Base-by-base conservation (phyloP, 2,329 filamentous ascomycete species). In the Microdochium nivale region DNA sequence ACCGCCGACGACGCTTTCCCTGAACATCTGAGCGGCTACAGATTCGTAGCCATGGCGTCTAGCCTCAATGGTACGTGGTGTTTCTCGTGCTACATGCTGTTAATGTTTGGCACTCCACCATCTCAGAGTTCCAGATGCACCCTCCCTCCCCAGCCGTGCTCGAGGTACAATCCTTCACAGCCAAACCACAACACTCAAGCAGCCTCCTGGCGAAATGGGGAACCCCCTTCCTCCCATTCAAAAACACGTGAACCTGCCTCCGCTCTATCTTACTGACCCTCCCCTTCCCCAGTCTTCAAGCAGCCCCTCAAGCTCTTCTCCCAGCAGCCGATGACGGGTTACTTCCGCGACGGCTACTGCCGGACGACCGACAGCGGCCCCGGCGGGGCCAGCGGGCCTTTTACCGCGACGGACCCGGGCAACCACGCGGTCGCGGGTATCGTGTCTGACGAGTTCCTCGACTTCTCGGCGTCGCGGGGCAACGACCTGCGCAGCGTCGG, bases 271-370 rank as follows among this genome's bases (percentile, higher is more conserved):
- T 44, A 7, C 40, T 24, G 9, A 16, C 21, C 40, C 21, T 19
- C 13, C 9, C 19, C 46, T 3, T 7, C 7, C 13, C 21, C 58
- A 79, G 79, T 83, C 40, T 75, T 82, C 67, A 75, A 76, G 46
- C 74, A 79, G 52, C 80, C 79, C n/a, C 73, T 84, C 14, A 65
- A 74, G 25, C 67, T 78, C 30, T 80, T 83, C 68, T 79, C 75
- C 33, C 77, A 76, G 51, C 70, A 73, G 48, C 81, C 81, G 9
- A 70, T 79, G 60, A 84, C 81, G 1, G 81, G 81, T 50, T 84
- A 76, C 69, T 75, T 79, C 57, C 76, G 80, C 48, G 80, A 79
- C 53, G 81, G 81, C 21, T 84, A 81, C 65, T 84, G 81, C 67
- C 64, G 68, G 40, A 70, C 77, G 3, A 78, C 76, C 3, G 63